phyloP scores from a whole-genome alignment of 2,329 filamentous ascomycete genomes.

The Drechslera avenae region DNA sequence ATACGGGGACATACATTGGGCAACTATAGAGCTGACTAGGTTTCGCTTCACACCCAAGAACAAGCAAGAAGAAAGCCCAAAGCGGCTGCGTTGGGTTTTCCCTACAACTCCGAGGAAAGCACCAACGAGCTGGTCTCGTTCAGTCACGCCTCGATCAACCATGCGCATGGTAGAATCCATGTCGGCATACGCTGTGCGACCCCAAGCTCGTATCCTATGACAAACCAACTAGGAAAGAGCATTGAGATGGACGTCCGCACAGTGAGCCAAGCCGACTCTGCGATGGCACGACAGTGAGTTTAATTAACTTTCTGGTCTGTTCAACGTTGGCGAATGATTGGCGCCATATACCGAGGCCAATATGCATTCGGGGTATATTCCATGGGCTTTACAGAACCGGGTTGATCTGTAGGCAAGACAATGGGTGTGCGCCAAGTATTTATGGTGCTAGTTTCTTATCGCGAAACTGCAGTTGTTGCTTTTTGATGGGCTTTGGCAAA shows the following conservation, averaged over 20 bases:
- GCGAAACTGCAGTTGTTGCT: background rate
- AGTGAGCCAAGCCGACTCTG: background rate
- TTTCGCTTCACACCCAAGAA: background rate
- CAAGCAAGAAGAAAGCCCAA: background rate
- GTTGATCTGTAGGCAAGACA: background rate
- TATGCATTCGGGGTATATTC: background rate
- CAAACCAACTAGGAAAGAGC: background rate
- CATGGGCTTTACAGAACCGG: background rate
- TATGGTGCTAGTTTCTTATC: background rate
- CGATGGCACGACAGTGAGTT: background rate
- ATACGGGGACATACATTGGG: background rate
- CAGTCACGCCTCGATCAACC: background rate
- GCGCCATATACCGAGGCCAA: background rate
- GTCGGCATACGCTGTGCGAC: constrained; percentile 3
- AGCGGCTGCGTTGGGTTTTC: background rate
- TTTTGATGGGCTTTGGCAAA: background rate
- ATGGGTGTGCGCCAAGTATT: background rate
- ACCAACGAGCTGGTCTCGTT: background rate
- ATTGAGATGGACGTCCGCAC: background rate
- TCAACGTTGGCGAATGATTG: too few relatives aligned
- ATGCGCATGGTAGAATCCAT: background rate
- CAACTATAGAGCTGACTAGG: background rate
- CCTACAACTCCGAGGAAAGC: background rate
- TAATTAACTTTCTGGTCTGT: background rate
- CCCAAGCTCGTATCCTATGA: background rate